Base-by-base conservation (phyloP, 352 stramenopile genomes). In the Lagenidium giganteum region DNA sequence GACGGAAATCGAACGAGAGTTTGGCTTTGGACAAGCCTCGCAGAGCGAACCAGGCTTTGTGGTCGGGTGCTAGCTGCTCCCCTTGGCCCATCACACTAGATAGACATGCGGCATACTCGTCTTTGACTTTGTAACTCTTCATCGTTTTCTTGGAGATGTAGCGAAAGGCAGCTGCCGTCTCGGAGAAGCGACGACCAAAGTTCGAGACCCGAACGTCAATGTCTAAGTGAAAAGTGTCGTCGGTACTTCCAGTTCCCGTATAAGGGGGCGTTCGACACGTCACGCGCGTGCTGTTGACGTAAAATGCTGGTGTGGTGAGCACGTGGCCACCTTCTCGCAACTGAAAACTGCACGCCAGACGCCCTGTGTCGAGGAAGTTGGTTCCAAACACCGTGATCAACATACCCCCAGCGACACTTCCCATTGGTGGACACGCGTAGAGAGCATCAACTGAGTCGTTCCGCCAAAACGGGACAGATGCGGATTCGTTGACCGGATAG, bases 371-470 rank as follows among this genome's bases (percentile, higher is more conserved):
- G 6, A 72, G 56, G 51, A 98, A 99, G 64, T 99, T 98, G 16
- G 92, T 73, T 2, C 95, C 96, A 28, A 99, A 94, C 6, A 99
- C 71, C 28, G 86, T 98, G 12, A 98, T 25, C 4, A 87, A 31
- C 11, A 74, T 48, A 14, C 69, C 74, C 26, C 79, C 74, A 24
- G 21, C 53, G 25, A 50, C 49, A 22, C 54, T 35, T 4, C 76
- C 55, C 28, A 48, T 61, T 0, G 50, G 38, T 3, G 93, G 91
- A 49, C 93, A 98, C 8, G 69, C 51, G n/a, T 91, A 76, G 27
- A 97, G 84, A 3, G 93, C 62, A 52, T 98, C 92, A n/a, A 98
- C 43, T 7, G 94, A 98, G 51, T 98, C 93, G 61, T 99, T 99
- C 18, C 67, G 67, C 95, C 93, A 98, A 23, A 78, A 73, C 5